Evolutionary conservation across 2,329 filamentous ascomycete genomes (phyloP).

Genomic region (Penicillium sclerotiorum): DNA sequence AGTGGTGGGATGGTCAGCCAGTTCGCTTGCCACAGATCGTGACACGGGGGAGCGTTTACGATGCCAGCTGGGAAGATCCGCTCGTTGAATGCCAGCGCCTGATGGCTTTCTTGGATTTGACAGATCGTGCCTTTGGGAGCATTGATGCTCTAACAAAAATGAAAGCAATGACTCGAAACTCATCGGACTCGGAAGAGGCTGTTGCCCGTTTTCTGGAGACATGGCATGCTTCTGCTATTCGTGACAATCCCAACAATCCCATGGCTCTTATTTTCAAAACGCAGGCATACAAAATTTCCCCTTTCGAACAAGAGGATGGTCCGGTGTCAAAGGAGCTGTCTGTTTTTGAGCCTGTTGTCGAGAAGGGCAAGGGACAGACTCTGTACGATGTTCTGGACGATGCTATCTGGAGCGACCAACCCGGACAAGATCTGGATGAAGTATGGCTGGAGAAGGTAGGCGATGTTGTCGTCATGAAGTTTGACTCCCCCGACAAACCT

Average conservation of each 20-base stretch:
- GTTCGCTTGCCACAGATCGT: conserved; percentile 56
- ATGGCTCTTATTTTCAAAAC: conserved; percentile 52
- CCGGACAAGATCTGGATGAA: conserved; percentile 44
- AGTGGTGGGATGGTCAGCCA: conserved; percentile 65
- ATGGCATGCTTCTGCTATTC: conserved; percentile 52
- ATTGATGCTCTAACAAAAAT: conserved; percentile 53
- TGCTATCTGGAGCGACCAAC: conserved; percentile 51
- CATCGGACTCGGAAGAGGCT: conserved; percentile 38
- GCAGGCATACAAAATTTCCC: conserved; percentile 43
- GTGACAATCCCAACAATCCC: conserved; percentile 44
- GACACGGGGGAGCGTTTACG: conserved; percentile 41
- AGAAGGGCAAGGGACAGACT: conserved; percentile 43
- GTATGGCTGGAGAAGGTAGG: conserved; percentile 53
- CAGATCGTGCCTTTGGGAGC: conserved; percentile 62
- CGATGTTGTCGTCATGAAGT: conserved; percentile 58
- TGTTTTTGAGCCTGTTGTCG: conserved; percentile 42
- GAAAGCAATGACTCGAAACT: conserved; percentile 36
- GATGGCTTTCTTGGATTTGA: conserved; percentile 63
- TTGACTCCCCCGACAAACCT: conserved; percentile 39
- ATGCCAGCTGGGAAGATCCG: conserved; percentile 48
- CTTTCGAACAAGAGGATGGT: conserved; percentile 28
- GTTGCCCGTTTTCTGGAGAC: conserved; percentile 51
- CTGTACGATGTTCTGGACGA: conserved; percentile 59
- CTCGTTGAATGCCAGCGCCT: conserved; percentile 62
- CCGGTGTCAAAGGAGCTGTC: conserved; percentile 42